Percentiles rank a stretch among this genome's conserved stretches.
These are phyloP conservation scores for Bacterosira constricta DNA, from an alignment of 108 stramenopile genomes.

Conservation along the genomic window DNA sequence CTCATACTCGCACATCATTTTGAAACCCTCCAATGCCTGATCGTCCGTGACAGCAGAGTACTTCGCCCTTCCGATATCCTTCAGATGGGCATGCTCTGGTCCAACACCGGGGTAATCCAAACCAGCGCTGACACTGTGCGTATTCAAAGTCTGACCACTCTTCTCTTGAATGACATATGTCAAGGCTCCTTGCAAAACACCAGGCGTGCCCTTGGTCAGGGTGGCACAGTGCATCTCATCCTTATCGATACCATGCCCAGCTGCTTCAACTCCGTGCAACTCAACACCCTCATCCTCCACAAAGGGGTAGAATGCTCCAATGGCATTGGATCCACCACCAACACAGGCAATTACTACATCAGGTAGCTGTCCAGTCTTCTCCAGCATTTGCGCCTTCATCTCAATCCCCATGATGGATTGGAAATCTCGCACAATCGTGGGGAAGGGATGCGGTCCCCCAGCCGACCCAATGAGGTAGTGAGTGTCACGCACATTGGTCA, in stretches of 20 bases:
- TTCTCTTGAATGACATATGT: slow-evolving; percentile 93
- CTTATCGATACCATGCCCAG: slow-evolving; percentile 86
- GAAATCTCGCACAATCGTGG: slow-evolving; percentile 96
- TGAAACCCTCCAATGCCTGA: slow-evolving; percentile 92
- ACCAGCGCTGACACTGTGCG: slow-evolving; percentile 94
- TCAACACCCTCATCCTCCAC: slow-evolving; percentile 82
- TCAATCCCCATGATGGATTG: slow-evolving; percentile 91
- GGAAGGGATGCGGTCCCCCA: slow-evolving; percentile 98
- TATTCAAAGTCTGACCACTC: slow-evolving; percentile 91
- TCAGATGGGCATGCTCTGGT: slow-evolving; percentile 94
- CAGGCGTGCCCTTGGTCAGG: slow-evolving; percentile 89
- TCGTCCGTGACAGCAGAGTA: slow-evolving; percentile 92
- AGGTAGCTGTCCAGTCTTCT: slow-evolving; percentile 90
- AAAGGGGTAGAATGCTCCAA: slow-evolving; percentile 95
- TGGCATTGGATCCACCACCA: slow-evolving; percentile 96
- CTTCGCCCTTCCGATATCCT: slow-evolving; percentile 89
- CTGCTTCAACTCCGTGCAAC: slow-evolving; percentile 95
- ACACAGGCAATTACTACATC: slow-evolving; percentile 96
- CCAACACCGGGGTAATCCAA: slow-evolving; percentile 98
- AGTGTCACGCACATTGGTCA: slow-evolving; percentile 94
- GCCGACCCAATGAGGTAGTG: slow-evolving; percentile 98
- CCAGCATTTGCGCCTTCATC: slow-evolving; percentile 83
- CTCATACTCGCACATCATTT: slow-evolving; percentile 89
- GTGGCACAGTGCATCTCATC: slow-evolving; percentile 90
- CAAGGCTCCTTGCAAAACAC: slow-evolving; percentile 93